Conservation (phyloP, 257 asterid species). For the Echium plantagineum region DNA sequence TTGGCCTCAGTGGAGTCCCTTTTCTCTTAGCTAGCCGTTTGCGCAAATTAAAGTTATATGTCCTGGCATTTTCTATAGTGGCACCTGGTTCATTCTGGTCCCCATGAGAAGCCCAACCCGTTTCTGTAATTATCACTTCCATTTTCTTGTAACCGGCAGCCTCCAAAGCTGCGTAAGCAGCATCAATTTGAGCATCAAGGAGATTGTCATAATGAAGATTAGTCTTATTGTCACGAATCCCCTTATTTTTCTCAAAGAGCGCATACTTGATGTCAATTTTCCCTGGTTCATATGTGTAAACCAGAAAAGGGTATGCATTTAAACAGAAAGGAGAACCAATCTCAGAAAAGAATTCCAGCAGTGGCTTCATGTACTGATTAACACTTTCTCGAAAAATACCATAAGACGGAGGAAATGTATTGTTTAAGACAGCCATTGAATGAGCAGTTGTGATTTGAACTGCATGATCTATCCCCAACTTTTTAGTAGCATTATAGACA, state of each 20-base stretch:
- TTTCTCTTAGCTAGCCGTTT: slow-evolving; percentile 79
- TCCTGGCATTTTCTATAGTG: slow-evolving; percentile 59
- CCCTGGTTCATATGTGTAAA: slow-evolving; percentile 51
- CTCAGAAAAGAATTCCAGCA: slow-evolving; percentile 59
- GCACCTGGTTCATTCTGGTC: slow-evolving; percentile 85
- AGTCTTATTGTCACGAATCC: slow-evolving; percentile 54
- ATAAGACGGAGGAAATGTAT: slow-evolving; percentile 90
- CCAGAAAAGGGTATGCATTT: slow-evolving; percentile 90
- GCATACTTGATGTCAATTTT: slow-evolving; percentile 78
- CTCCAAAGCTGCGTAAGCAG: slow-evolving; percentile 86
- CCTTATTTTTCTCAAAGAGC: slow-evolving; percentile 59
- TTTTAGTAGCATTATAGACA: slow-evolving; percentile 61
- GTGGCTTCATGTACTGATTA: slow-evolving; percentile 71
- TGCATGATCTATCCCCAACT: slow-evolving; percentile 36
- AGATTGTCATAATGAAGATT: slow-evolving; percentile 74
- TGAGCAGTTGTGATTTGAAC: slow-evolving; percentile 83
- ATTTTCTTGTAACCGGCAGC: slow-evolving; percentile 58
- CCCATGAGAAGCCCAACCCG: slow-evolving; percentile 98
- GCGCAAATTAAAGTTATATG: slow-evolving; percentile 64
- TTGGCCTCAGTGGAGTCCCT: slow-evolving; percentile 93
- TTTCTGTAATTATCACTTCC: slow-evolving; percentile 90
- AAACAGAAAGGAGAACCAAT: slow-evolving; percentile 85
- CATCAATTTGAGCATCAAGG: slow-evolving; percentile 96
- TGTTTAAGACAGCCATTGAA: slow-evolving; percentile 55
- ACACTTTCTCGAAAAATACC: slow-evolving; percentile 60